Evolutionary conservation across 2,329 filamentous ascomycete genomes (phyloP), one percentile per base, ranked within the genome.

Genomic region (Gliomastix tumulicola): DNA sequence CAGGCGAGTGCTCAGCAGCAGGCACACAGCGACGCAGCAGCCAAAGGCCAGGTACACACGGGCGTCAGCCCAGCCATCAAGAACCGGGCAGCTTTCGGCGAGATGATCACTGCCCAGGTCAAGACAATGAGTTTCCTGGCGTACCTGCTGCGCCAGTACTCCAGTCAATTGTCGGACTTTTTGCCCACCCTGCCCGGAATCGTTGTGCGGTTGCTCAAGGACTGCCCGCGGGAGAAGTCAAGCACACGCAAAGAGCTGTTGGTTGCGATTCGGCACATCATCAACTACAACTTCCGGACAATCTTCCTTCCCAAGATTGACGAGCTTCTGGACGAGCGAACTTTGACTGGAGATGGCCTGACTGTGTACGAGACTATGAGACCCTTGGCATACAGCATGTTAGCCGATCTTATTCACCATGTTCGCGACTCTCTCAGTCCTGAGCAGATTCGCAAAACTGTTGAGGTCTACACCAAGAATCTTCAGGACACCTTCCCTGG

Each of bases 111-210:
- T 1, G 88, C 90, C 2, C 94, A 99, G 58, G 92, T 98, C 13
- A 97, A 99, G 68, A 97, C 90, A 0, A 97, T 98, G 90, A 97
- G 89, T 51, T 98, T 98, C 51, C 60, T 98, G 47, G 94, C 94
- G 2, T 98, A 97, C 54, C 66, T 98, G 1, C 73, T 98, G 11
- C 72, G 92, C 30, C 84, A 94, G 33, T 94, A 96, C 58, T 81
- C 88, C 3, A 82, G 84, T 40, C 85, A 95, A 46, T 67, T 98
- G 9, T 78, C 79, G 10, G 92, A 98, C 49, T 97, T 98, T 49
- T 66, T 98, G 20, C 83, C 81, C 1, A 83, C 79, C 0, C 67
- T 99, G 13, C 92, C 92, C 1, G 82, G 84, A 22, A 90, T 97
- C 25, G 87, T 97, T 4, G 87, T 99, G 7, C 79, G 92, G 6